A percentile compares a stretch with the other conserved stretches of the same genome.
Conservation (phyloP, 208 protist genomes). For the Crithidia brevicula region DNA sequence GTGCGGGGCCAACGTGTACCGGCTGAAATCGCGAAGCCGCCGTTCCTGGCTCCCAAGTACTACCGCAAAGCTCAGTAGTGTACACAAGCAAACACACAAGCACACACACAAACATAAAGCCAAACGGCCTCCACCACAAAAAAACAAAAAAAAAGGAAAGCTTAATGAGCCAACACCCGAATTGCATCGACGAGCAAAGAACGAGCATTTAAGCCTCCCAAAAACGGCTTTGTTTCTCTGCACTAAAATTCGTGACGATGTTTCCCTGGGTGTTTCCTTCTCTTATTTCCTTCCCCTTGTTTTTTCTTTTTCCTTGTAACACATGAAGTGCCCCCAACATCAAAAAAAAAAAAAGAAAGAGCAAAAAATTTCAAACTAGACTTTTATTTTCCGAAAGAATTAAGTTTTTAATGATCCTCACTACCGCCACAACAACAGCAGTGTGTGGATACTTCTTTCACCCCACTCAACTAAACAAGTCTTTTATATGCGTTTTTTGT, state of each 20-base stretch:
- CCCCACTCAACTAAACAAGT: not conserved
- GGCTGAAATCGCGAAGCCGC: constrained; percentile 87
- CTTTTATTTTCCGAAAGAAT: constrained; percentile 4
- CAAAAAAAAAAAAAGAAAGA: not conserved
- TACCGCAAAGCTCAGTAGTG: constrained; percentile 44
- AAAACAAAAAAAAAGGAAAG: not conserved
- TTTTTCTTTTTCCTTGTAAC: constrained; percentile 22
- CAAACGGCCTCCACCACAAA: no score
- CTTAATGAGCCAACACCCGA: no score
- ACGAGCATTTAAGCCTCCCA: not conserved
- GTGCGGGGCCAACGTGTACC: constrained; percentile 79
- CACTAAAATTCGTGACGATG: not conserved
- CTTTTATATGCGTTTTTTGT: constrained; percentile 3
- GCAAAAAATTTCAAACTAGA: no score
- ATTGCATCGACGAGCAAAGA: not conserved
- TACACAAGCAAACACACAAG: no score
- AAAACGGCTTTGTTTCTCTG: not conserved
- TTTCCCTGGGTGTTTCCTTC: constrained; percentile 4
- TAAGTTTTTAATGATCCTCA: not conserved
- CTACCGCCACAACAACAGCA: constrained; percentile 18
- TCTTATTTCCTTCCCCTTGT: constrained; percentile 7
- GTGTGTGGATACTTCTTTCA: constrained; percentile 17
- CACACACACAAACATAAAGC: no score
- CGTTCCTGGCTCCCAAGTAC: constrained; percentile 88
- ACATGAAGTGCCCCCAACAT: constrained; percentile 11